phyloP scores from a whole-genome alignment of 2,329 filamentous ascomycete genomes.

The Drechslerella stenobrocha region DNA sequence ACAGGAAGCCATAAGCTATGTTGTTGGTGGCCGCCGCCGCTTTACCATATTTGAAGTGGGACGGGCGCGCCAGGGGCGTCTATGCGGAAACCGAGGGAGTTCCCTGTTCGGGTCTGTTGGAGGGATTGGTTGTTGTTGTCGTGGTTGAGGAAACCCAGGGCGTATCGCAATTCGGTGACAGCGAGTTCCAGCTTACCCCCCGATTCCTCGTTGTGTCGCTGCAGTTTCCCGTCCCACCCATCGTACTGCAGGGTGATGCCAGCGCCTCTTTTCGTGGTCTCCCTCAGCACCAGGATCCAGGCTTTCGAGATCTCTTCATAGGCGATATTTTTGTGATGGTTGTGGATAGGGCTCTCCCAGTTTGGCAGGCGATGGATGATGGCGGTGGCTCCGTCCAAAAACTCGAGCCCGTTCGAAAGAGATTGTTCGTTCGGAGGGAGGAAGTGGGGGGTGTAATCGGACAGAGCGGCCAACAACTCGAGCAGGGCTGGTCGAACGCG shows the following conservation, averaged over 20 bases:
- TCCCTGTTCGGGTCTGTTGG: constrained; percentile 38
- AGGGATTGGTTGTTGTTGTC: constrained; percentile 28
- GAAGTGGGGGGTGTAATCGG: constrained; percentile 94
- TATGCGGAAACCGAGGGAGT: constrained; percentile 50
- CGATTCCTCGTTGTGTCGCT: constrained; percentile 84
- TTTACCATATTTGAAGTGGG: constrained; percentile 52
- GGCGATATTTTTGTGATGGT: constrained; percentile 88
- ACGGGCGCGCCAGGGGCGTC: constrained; percentile 51
- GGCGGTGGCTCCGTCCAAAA: constrained; percentile 85
- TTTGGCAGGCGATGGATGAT: constrained; percentile 86
- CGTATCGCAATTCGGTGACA: constrained; percentile 58
- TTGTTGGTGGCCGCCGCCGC: not conserved
- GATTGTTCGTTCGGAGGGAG: constrained; percentile 88
- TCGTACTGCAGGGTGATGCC: constrained; percentile 87
- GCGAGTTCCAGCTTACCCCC: constrained; percentile 79
- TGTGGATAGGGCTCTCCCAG: constrained; percentile 86
- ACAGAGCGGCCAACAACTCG: constrained; percentile 81
- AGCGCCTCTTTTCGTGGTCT: constrained; percentile 85
- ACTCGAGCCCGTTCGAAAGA: constrained; percentile 78
- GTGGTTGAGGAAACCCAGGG: constrained; percentile 47
- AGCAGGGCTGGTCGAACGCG: constrained; percentile 79
- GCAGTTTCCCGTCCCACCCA: constrained; percentile 86
- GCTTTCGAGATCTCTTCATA: constrained; percentile 95
- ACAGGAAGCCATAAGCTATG: constrained; percentile 1
- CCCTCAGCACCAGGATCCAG: constrained; percentile 87